Evolutionary conservation across 495 filamentous ascomycete genomes (phyloP), one percentile per base, ranked within the genome.

Genomic region (Poronia punctata): DNA sequence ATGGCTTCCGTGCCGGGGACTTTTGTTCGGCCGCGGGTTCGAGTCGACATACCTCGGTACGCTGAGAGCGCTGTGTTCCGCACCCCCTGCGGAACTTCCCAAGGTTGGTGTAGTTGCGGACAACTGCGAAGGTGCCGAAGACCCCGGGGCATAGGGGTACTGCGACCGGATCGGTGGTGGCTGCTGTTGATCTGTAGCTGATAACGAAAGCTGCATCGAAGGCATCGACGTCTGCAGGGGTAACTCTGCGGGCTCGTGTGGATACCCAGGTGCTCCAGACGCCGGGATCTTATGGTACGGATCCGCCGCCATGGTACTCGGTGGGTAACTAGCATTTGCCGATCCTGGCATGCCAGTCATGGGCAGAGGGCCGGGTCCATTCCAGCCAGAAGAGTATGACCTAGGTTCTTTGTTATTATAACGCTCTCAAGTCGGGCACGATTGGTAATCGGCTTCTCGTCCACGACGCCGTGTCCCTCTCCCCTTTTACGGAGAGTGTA

Each of bases 1-100:
- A 56, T 66, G 67, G 54, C 59, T 66, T n/a, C 56, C 59, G 46
- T 74, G 71, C 12, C 73, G 61, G 7, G 73, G 70, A 38, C 64
- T 71, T 50, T 77, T 77, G 30, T 69, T 53, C 12, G 73, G 73
- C 10, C 73, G 65, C 10, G 72, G 70, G 46, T 76, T 75, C 40
- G 54, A 66, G 49, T 74, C 70, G 20, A 75, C 60, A 49, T 71
- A 73, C 38, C 67, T 59, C 16, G 64, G 62, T 22, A 68, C 56
- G 48, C 61, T 66, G 40, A 71, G 56, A 25, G 57, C 55, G 49
- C 54, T 56, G 49, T 64, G 55, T 16, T 59, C 52, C 9, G 54
- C 45, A 35, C 43, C 35, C 37, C 40, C 42, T 15, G 26, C 19
- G 14, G 42, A 45, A 18, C 52, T 58, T 31, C 57, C 47, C 43